Base-by-base conservation (phyloP, 148 eudicot species). In the Polygonum aviculare region DNA sequence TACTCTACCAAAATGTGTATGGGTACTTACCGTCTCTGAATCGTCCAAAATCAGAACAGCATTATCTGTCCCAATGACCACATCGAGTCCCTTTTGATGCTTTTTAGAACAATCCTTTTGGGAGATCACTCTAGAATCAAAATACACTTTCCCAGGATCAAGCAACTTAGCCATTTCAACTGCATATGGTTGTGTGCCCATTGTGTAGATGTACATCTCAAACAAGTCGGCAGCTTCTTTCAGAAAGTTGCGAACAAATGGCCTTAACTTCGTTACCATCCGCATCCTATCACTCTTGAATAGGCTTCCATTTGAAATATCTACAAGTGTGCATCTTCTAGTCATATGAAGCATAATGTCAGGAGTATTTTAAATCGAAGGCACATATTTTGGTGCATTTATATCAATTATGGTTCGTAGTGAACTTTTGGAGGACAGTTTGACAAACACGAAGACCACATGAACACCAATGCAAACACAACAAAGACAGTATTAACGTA, bases 201-300 rank as follows among this genome's bases (percentile, higher is more conserved):
- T 95, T 16, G 98, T 95, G 75, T 95, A 95, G 50, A 95, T 95
- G 79, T 88, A 92, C 98, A 95, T 90, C 84, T 92, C 97, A 80
- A 92, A 95, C 83, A 92, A 69, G 11, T 81, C 83, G 80, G 81
- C 87, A 19, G 94, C 98, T 85, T 95, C 96, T 80, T 90, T 81
- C 71, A 95, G 84, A 76, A 95, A 95, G 10, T 81, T 84, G 44
- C 83, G 94, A 73, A 92, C 94, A 85, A 76, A 95, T 19, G 97
- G 98, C 84, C 98, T 92, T 84, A 95, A 80, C 86, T 95, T 95
- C 21, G 97, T 95, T 88, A 88, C 82, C 97, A 95, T 95, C 69
- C 84, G 88, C 85, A 95, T 92, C 79, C n/a, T 76, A 65, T 89
- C 88, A 76, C 90, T 75, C 81, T 80, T 81, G 77, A 90, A 94